phyloP scores from a whole-genome alignment of 2,329 filamentous ascomycete species.

The Phaeosphaeriaceae sp. region DNA sequence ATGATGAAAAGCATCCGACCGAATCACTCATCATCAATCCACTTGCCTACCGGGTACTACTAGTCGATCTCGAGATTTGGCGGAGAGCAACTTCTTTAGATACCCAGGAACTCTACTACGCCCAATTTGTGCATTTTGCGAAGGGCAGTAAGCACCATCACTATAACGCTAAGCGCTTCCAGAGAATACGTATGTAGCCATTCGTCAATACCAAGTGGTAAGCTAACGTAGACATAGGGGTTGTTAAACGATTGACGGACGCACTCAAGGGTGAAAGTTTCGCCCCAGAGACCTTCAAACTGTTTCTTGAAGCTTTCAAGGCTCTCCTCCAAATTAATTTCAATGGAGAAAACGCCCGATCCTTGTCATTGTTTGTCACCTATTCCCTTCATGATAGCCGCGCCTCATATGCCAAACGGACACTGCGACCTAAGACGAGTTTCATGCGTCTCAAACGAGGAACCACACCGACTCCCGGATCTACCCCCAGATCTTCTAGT shows the following conservation, averaged over 20 bases:
- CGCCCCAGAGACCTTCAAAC: constrained; percentile 71
- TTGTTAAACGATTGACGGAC: constrained; percentile 88
- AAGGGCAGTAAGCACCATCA: constrained; percentile 89
- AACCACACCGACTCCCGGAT: constrained; percentile 34
- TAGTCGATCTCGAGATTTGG: constrained; percentile 95
- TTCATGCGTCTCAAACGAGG: constrained; percentile 37
- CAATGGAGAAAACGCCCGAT: constrained; percentile 83
- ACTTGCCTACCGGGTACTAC: constrained; percentile 86
- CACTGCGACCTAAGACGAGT: constrained; percentile 45
- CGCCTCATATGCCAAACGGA: constrained; percentile 48
- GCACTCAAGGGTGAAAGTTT: constrained; percentile 86
- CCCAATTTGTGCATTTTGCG: constrained; percentile 87
- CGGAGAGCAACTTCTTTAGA: constrained; percentile 71
- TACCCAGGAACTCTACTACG: constrained; percentile 89
- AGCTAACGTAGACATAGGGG: constrained; percentile 62
- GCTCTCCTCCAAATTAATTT: constrained; percentile 80
- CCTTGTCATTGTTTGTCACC: constrained; percentile 89
- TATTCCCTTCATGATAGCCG: constrained; percentile 79
- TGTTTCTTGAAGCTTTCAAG: constrained; percentile 80
- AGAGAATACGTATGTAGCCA: constrained; percentile 80
- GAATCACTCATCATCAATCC: constrained; percentile 96
- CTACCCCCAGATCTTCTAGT: constrained; percentile 41
- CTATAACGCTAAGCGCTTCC: constrained; percentile 86
- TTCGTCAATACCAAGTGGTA: neutral
- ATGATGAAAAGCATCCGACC: constrained; percentile 77